Evolutionary conservation across 495 filamentous ascomycete species (phyloP).

Genomic region (Penicillium waksmanii): DNA sequence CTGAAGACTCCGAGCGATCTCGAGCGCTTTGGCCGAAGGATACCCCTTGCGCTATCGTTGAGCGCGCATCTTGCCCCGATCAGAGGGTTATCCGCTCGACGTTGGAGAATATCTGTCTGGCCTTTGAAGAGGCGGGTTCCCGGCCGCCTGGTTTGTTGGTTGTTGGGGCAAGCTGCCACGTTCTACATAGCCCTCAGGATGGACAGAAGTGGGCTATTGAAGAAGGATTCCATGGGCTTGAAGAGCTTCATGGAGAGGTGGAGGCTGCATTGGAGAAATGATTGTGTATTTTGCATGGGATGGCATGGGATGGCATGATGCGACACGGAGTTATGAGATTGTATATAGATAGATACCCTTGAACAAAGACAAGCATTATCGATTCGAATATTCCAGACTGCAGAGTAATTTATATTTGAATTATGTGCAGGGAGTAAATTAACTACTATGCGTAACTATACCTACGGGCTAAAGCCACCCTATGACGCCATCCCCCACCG

Average conservation of each 20-base stretch:
- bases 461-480: background rate
- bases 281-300: constrained; percentile 2
- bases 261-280: constrained; percentile 21
- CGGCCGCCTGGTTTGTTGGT: constrained; percentile 89
- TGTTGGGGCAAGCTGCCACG: constrained; percentile 83
- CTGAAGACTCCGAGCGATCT: constrained; percentile 25
- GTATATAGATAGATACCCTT: constrained; percentile 31
- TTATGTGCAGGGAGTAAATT: too few species aligned
- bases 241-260: constrained; percentile 38
- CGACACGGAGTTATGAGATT: constrained; percentile 16
- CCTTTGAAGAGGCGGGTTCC: constrained; percentile 87
- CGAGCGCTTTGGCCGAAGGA: constrained; percentile 50
- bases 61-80: constrained; percentile 92
- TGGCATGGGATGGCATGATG: background rate
- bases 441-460: background rate
- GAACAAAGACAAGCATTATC: constrained; percentile 10
- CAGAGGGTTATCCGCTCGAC: constrained; percentile 91
- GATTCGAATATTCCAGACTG: background rate
- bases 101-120: constrained; percentile 73
- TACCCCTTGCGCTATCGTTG: constrained; percentile 89
- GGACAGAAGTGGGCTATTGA: constrained; percentile 82
- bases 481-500: constrained; percentile 25
- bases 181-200: constrained; percentile 57
- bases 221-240: constrained; percentile 79
- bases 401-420: background rate